A percentile compares a stretch with the other conserved stretches of the same genome.
phyloP scores from a whole-genome alignment of 192 early-diverging fungal species.

The Chytriomyces sp. region DNA sequence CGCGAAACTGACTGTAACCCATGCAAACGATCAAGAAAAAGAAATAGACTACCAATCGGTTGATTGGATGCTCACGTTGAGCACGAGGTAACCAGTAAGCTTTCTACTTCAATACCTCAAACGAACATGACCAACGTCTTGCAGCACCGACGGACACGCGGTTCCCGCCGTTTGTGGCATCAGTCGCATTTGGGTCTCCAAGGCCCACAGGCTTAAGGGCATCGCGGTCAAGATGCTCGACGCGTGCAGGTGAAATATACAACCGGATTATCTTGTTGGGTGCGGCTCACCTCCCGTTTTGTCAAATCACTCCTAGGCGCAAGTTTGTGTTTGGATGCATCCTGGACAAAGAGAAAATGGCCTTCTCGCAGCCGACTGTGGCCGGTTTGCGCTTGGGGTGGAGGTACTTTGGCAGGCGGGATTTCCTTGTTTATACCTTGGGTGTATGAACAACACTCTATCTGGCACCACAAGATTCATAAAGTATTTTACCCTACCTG shows the following conservation, averaged over 20 bases:
- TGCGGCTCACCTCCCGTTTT: neutral
- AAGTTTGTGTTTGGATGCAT: slow-evolving; percentile 27
- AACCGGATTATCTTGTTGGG: neutral
- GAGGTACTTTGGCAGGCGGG: slow-evolving; percentile 11
- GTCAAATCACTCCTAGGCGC: neutral
- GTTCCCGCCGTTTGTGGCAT: slow-evolving; percentile 30
- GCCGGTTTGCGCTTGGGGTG: slow-evolving; percentile 1
- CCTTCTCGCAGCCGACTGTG: slow-evolving; percentile 29
- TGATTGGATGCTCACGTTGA: neutral
- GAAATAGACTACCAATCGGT: neutral
- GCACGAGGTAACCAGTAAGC: neutral
- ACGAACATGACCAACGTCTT: neutral
- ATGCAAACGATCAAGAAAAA: neutral
- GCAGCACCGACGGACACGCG: no score
- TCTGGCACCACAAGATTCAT: no score
- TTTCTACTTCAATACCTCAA: neutral
- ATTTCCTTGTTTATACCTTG: slow-evolving; percentile 29
- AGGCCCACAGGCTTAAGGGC: slow-evolving; percentile 29
- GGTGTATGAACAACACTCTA: no score
- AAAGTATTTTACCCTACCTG: no score
- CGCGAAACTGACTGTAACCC: neutral
- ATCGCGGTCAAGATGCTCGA: slow-evolving; percentile 28
- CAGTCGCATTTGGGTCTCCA: slow-evolving; percentile 39
- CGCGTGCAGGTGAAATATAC: slow-evolving; percentile 14
- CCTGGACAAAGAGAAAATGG: slow-evolving; percentile 22